phyloP scores from a whole-genome alignment of 73 alveolate species.

The Symbiodinium pilosum region DNA sequence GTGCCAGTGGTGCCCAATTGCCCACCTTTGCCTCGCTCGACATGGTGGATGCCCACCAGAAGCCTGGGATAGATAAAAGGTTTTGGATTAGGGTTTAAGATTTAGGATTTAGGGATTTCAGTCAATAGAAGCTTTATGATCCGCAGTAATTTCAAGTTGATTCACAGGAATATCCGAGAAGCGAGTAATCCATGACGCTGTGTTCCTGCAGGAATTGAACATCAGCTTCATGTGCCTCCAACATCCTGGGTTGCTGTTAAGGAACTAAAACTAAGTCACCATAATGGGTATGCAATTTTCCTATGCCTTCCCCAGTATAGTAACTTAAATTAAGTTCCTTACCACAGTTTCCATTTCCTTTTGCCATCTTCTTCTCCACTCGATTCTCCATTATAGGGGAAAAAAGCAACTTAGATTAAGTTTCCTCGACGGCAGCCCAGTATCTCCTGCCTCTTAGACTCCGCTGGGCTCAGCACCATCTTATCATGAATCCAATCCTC shows the following conservation, averaged over 20 bases:
- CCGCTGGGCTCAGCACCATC: conserved; percentile 5
- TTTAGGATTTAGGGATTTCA: too few species aligned
- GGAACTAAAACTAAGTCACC: too few species aligned
- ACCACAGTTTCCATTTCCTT: not conserved
- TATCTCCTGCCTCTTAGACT: conserved; percentile 7
- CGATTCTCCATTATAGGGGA: not conserved
- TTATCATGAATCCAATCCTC: conserved; percentile 56
- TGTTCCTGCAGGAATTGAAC: conserved; percentile 48
- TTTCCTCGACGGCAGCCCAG: not conserved
- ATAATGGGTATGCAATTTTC: too few species aligned
- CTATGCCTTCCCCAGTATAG: too few species aligned
- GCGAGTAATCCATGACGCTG: conserved; percentile 62
- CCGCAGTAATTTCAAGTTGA: too few species aligned
- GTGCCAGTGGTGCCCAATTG: not conserved
- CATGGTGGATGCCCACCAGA: not conserved
- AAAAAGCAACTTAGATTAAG: not conserved
- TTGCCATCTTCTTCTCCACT: not conserved
- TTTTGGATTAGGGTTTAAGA: too few species aligned
- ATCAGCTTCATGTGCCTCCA: conserved; percentile 54
- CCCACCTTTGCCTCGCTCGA: not conserved
- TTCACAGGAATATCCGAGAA: too few species aligned
- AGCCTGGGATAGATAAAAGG: too few species aligned
- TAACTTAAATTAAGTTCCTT: too few species aligned
- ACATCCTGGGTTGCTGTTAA: too few species aligned
- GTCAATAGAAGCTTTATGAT: too few species aligned